Evolutionary conservation across 2,329 filamentous ascomycete genomes (phyloP).

Genomic region (Sclerotinia spermophila): DNA sequence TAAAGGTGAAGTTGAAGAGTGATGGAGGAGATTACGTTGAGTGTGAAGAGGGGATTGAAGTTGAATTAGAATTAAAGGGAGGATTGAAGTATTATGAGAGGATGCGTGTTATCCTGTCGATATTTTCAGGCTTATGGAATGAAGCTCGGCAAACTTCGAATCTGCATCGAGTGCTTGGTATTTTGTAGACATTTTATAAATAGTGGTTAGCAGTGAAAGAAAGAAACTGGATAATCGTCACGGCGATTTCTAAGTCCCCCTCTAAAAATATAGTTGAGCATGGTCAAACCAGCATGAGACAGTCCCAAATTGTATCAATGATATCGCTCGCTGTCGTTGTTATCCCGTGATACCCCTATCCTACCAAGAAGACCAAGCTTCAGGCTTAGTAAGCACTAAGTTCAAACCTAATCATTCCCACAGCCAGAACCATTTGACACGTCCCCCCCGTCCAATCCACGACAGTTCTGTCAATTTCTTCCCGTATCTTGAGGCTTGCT

Average conservation of each 20-base stretch:
- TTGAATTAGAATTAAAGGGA: not conserved
- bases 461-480: not conserved
- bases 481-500: not conserved
- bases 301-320: not conserved
- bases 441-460: not conserved
- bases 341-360: conserved; percentile 8
- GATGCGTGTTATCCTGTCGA: not conserved
- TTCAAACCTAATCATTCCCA: not conserved
- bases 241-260: not conserved
- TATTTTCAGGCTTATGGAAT: not conserved
- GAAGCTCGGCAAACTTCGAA: not conserved
- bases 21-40: conserved; percentile 5
- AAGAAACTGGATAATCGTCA: not conserved
- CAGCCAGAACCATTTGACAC: not conserved
- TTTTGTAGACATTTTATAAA: not conserved
- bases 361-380: not conserved
- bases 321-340: not conserved
- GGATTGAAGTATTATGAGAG: not conserved
- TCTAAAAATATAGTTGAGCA: not conserved
- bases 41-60: not conserved
- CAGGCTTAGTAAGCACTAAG: not conserved
- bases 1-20: not conserved
- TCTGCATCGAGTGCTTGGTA: not conserved
- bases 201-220: not conserved
- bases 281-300: not conserved